Evolutionary conservation across 345 rosid species (phyloP).

Genomic region (Draba incana): DNA sequence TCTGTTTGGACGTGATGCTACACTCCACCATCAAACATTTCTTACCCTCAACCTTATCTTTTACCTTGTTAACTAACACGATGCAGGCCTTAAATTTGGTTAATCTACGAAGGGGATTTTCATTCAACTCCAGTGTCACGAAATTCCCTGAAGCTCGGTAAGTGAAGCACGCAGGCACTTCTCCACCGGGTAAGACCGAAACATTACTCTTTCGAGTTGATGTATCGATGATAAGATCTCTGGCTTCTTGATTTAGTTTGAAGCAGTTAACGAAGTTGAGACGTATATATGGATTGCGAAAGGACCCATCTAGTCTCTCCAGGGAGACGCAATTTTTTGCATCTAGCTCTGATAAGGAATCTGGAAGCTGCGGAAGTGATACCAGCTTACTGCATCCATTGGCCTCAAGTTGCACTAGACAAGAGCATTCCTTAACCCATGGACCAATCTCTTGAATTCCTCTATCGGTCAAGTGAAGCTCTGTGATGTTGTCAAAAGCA

Average conservation of each 20-base stretch:
- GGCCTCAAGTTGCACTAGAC: not conserved
- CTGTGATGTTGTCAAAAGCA: no score
- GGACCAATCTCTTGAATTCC: not conserved
- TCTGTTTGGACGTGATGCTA: no score
- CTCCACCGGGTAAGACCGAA: not conserved
- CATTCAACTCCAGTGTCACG: not conserved
- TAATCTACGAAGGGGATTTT: not conserved
- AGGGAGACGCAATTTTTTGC: not conserved
- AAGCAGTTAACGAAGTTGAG: slow-evolving; percentile 20
- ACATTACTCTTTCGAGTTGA: no score
- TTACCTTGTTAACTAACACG: not conserved
- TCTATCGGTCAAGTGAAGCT: no score
- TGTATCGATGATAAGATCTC: not conserved
- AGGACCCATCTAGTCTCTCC: not conserved
- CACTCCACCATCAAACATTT: no score
- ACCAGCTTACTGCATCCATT: not conserved
- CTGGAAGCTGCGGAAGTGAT: slow-evolving; percentile 7
- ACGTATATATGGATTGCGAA: not conserved
- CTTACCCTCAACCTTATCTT: no score
- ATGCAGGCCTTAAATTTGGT: slow-evolving; percentile 1
- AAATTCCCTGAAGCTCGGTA: not conserved
- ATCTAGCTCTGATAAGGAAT: not conserved
- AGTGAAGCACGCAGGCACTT: not conserved
- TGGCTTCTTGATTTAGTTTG: slow-evolving; percentile 9
- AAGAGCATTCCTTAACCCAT: not conserved